Percentiles rank a stretch among this genome's conserved stretches.
phyloP scores from a whole-genome alignment of 495 filamentous ascomycete genomes.

The Hypoxylon perforatum region DNA sequence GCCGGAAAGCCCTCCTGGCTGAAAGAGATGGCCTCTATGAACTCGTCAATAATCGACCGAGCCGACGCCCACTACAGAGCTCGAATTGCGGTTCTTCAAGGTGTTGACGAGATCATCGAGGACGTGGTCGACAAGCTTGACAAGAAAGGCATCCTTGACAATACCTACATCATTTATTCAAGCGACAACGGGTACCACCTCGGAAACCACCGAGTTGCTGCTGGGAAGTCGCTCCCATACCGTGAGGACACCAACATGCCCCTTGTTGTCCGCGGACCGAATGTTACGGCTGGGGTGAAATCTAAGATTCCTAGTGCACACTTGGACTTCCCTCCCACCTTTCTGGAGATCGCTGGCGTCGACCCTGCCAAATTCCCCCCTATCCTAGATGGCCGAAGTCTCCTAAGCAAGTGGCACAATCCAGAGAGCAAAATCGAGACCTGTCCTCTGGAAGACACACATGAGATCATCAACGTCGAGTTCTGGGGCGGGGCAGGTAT shows the following conservation, averaged over 20 bases:
- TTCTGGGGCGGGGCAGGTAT: no score
- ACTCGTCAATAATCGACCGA: no score
- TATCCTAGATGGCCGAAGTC: constrained; percentile 37
- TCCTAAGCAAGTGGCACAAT: constrained; percentile 29
- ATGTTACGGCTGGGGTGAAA: constrained; percentile 44
- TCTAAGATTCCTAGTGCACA: constrained; percentile 27
- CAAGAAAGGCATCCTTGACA: constrained; percentile 59
- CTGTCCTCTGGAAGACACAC: no score
- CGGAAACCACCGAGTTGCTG: constrained; percentile 67
- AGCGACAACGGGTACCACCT: constrained; percentile 73
- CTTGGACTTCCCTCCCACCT: constrained; percentile 31
- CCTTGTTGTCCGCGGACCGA: constrained; percentile 62
- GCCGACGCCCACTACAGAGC: no score
- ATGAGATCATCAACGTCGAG: constrained; percentile 29
- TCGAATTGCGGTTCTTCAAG: constrained; percentile 65
- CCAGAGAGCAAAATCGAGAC: constrained; percentile 38
- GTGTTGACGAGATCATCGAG: constrained; percentile 69
- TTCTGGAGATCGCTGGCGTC: constrained; percentile 28
- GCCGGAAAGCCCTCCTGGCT: constrained; percentile 69
- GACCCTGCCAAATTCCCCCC: constrained; percentile 29
- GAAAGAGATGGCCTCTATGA: constrained; percentile 54
- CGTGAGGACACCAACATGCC: constrained; percentile 71
- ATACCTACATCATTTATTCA: constrained; percentile 68
- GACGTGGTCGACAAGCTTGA: constrained; percentile 58
- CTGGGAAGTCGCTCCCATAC: constrained; percentile 67